Conservation (phyloP, 805 yeast genomes). For the Lachancea mirantina region DNA sequence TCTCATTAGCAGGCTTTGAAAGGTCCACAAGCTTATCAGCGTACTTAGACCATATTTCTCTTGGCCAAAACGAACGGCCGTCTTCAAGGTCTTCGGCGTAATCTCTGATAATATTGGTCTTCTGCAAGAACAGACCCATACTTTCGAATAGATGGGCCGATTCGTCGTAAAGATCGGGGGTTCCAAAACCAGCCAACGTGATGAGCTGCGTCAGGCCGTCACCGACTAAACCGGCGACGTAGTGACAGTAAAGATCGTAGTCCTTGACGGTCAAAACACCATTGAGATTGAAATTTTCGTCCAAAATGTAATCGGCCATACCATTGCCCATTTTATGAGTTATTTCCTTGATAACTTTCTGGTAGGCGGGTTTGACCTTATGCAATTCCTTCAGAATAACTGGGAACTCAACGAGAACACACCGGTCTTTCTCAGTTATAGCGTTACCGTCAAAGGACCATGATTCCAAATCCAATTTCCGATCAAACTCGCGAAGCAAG, state of each 20-base stretch:
- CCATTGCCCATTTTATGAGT: constrained; percentile 91
- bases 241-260: constrained; percentile 87
- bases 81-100: constrained; percentile 86
- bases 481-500: constrained; percentile 58
- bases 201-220: constrained; percentile 86
- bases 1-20: constrained; percentile 38
- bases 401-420: constrained; percentile 75
- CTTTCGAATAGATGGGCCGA: constrained; percentile 59
- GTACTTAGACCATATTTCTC: constrained; percentile 84
- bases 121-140: constrained; percentile 94
- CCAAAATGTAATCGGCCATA: constrained; percentile 87
- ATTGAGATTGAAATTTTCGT: constrained; percentile 67
- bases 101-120: constrained; percentile 93
- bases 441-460: constrained; percentile 79
- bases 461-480: constrained; percentile 52
- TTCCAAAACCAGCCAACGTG: constrained; percentile 66
- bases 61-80: constrained; percentile 94
- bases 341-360: constrained; percentile 69
- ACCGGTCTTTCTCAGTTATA: constrained; percentile 73
- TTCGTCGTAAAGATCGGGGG: constrained; percentile 41
- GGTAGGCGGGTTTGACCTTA: constrained; percentile 64
- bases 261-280: constrained; percentile 77
- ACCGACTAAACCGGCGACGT: constrained; percentile 97
- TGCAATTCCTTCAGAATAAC: constrained; percentile 63
- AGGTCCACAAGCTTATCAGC: constrained; percentile 59